Evolutionary conservation across 1,284 basidiomycete species (phyloP).

Genomic region (Exobasidium cylindrosporum): DNA sequence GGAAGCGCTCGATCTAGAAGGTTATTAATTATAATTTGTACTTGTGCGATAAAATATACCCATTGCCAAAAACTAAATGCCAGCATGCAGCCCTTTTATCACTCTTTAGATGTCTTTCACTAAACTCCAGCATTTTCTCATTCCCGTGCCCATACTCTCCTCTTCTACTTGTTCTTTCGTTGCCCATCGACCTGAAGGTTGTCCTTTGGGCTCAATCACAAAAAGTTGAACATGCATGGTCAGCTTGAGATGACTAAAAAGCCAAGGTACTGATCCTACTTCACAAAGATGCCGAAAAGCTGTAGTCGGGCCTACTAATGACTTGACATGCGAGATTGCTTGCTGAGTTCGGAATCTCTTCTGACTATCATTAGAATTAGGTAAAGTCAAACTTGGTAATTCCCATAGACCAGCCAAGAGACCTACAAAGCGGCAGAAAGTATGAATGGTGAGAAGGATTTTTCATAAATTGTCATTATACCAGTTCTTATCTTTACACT

Average conservation of each 20-base stretch:
- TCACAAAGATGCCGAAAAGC: slow-evolving; percentile 7
- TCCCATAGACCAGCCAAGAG: slow-evolving; percentile 48
- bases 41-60: not conserved
- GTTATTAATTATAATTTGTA: slow-evolving; percentile 20
- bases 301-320: not conserved
- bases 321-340: not conserved
- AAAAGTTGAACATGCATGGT: slow-evolving; percentile 72
- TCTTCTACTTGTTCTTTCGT: slow-evolving; percentile 24
- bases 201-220: slow-evolving; percentile 25
- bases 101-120: slow-evolving; percentile 3
- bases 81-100: not conserved
- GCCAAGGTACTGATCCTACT: slow-evolving; percentile 64
- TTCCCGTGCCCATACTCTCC: slow-evolving; percentile 40
- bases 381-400: slow-evolving; percentile 26
- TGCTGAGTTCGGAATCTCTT: slow-evolving; percentile 4
- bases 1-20: slow-evolving; percentile 32
- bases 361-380: slow-evolving; percentile 30
- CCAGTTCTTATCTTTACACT: no score
- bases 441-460: no score
- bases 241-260: slow-evolving; percentile 87
- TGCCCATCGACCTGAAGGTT: slow-evolving; percentile 24
- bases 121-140: slow-evolving; percentile 36
- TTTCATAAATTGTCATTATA: no score
- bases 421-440: no score
- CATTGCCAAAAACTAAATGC: not conserved